Evolutionary conservation across 148 eudicot genomes (phyloP), one percentile per base, ranked within the genome.

Genomic region (Camellia lanceoleosa): DNA sequence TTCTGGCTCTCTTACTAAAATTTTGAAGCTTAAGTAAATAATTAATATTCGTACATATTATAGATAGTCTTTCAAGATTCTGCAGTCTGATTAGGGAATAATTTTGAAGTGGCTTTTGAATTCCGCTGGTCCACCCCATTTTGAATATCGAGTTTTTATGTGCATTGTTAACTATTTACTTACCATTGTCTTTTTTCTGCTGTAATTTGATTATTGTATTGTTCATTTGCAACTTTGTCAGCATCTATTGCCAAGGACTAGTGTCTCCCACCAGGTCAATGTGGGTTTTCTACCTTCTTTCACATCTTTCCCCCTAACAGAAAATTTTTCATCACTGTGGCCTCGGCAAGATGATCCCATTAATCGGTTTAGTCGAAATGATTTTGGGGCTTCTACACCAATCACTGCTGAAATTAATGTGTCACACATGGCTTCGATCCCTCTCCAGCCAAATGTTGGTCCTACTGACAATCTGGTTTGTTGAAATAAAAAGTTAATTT

Each of bases 381-480:
- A 42, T 65, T 18, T 72, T 15, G 85, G 81, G 23, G 61, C 79
- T 73, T 82, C 81, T 66, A 18, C 75, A 67, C 79, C 82, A 78
- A 59, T 74, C 44, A 46, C 20, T 30, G 68, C 82, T 79, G 85
- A 73, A 66, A 73, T 47, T 74, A 83, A 59, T 78, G 4, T n/a
- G 59, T 51, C 80, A 41, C 60, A 41, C n/a, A 41, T 63, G 72
- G 68, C 69, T 71, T 23, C 80, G n/a, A 19, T 77, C 51, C 72
- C 77, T 30, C 71, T 54, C 18, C 77, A 62, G 38, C 54, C 4
- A 23, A 72, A 78, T 52, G 77, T 30, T 69, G 80, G 59, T 63
- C 76, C 77, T 60, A 71, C 63, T 61, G 77, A 82, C 30, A 77
- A 77, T 54, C 71, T 77, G 84, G 84, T 82, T 71, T 71, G 63